Evolutionary conservation across 257 asterid species (phyloP), one percentile per base, ranked within the genome.

Genomic region (Nicotiana obtusifolia): DNA sequence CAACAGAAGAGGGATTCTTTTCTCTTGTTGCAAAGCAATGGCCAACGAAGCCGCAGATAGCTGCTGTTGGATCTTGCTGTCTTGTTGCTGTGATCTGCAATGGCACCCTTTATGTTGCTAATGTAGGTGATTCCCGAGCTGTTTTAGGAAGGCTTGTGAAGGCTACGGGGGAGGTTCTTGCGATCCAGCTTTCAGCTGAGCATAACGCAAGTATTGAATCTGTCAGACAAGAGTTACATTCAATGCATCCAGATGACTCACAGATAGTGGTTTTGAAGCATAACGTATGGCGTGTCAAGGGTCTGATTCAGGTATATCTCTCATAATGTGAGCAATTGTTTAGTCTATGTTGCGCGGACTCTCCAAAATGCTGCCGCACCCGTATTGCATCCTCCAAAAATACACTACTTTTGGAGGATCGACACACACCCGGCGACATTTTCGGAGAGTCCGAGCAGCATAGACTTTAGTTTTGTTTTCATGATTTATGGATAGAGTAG

Each of bases 231-330:
- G 91, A 88, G 82, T 67, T 88, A 83, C 91, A 87, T 68, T 75
- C 91, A 41, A 83, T 88, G 91, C 91, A 88, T 76, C 90, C 91
- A 2, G 88, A 88, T 80, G 91, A 88, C 77, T 30, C 89, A 0
- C 86, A 88, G 65, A 88, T 88, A 65, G 91, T 88, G 30, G 85
- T 88, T 66, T 86, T 85, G 76, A 88, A 88, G 87, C 90, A 85
- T 83, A 87, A 85, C 10, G 90, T 88, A 64, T 88, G 91, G 91
- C 90, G 91, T 82, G 91, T 88, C 28, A 88, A 86, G 84, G 91
- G 91, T 81, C 78, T 88, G 78, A 88, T 88, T 81, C 91, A 88
- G 90, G 91, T 88, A 77, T 75, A 80, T 52, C 59, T 47, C 19
- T 26, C 53, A 37, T n/a, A 26, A 20, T 33, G 61, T 37, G 37